Conservation (phyloP, 768 basidiomycete species). For the Phylloporus sp. region DNA sequence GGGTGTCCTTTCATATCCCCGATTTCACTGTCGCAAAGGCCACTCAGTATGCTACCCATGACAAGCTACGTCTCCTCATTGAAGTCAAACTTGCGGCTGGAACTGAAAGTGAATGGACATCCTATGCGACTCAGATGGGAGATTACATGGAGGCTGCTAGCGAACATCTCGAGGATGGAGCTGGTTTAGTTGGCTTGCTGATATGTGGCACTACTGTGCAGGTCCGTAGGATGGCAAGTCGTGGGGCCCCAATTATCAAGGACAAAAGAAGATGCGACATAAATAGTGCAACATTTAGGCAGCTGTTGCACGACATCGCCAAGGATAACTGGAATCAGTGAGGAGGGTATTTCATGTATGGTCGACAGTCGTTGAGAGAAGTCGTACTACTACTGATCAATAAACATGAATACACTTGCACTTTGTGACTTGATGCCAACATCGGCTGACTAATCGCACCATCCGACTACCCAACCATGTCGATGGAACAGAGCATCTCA, state of each 20-base stretch:
- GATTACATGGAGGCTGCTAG: neutral
- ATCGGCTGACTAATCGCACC: constrained; percentile 12
- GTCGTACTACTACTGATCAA: too few species aligned
- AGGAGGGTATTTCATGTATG: too few species aligned
- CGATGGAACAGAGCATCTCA: constrained; percentile 85
- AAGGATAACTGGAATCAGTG: too few species aligned
- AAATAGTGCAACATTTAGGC: too few species aligned
- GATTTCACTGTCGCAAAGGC: neutral
- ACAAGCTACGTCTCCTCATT: neutral
- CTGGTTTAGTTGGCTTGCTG: neutral
- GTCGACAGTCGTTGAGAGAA: too few species aligned
- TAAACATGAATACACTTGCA: too few species aligned
- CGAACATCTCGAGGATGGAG: neutral
- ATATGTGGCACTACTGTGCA: neutral
- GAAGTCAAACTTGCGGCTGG: neutral
- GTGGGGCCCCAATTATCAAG: too few species aligned
- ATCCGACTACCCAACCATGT: constrained; percentile 35
- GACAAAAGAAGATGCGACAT: too few species aligned
- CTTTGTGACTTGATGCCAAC: too few species aligned
- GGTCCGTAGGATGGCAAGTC: too few species aligned
- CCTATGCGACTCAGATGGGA: neutral
- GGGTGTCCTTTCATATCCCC: neutral
- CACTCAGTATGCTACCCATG: neutral
- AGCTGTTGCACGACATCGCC: too few species aligned
- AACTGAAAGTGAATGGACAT: neutral